Evolutionary conservation across 2,329 filamentous ascomycete species (phyloP).

Genomic region (Aspergillus sclerotialis): DNA sequence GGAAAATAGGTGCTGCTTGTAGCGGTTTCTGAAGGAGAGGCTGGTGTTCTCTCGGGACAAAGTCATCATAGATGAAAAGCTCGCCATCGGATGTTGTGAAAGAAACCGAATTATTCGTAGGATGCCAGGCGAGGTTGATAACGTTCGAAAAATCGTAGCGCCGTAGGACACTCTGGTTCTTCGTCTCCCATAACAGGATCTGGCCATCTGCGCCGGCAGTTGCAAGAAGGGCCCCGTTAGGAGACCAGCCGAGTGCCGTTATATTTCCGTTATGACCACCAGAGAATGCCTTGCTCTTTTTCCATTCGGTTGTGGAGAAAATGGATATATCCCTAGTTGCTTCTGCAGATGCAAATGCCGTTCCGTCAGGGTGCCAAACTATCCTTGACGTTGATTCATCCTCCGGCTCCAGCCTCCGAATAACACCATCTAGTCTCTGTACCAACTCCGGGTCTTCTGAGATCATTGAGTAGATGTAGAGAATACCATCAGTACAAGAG

Average conservation of each 20-base stretch:
- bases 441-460: constrained; percentile 74
- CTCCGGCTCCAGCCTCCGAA: constrained; percentile 70
- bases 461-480: constrained; percentile 83
- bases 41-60: constrained; percentile 47
- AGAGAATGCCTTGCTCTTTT: constrained; percentile 71
- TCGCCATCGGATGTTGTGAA: constrained; percentile 92
- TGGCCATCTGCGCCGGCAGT: constrained; percentile 48
- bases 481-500: constrained; percentile 78
- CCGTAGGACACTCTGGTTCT: constrained; percentile 73
- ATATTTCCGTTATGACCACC: constrained; percentile 77
- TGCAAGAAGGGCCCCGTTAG: constrained; percentile 82
- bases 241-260: constrained; percentile 85
- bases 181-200: constrained; percentile 73
- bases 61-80: constrained; percentile 71
- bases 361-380: constrained; percentile 90
- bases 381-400: constrained; percentile 67
- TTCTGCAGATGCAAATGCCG: constrained; percentile 81
- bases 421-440: constrained; percentile 77
- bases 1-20: constrained; percentile 79
- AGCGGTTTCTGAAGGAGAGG: constrained; percentile 44
- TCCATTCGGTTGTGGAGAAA: constrained; percentile 84
- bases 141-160: constrained; percentile 76
- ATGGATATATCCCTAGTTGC: constrained; percentile 76
- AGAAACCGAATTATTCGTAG: constrained; percentile 76
- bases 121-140: constrained; percentile 84